These are phyloP conservation scores for Geoglossum cookeanum DNA, from an alignment of 2,329 filamentous ascomycete genomes.

Conservation along the genomic window DNA sequence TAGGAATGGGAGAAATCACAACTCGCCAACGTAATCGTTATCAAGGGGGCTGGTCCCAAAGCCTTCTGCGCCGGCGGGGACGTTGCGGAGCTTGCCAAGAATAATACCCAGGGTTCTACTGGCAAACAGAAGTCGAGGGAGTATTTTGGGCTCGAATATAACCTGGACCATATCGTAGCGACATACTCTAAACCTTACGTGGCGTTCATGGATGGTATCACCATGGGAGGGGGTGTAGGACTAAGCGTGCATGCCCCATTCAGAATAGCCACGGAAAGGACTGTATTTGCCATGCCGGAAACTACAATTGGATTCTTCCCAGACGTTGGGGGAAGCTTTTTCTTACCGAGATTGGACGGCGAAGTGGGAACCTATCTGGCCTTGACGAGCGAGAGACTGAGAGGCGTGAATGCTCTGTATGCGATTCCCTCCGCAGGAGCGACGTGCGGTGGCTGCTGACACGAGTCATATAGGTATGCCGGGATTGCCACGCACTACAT, in stretches of 20 bases:
- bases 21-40: conserved; percentile 76
- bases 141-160: conserved; percentile 92
- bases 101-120: conserved; percentile 46
- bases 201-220: conserved; percentile 92
- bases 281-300: conserved; percentile 95
- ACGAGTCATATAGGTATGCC: conserved; percentile 34
- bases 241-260: conserved; percentile 89
- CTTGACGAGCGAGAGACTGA: conserved; percentile 68
- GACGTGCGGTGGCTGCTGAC: neutral
- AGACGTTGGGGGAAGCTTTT: conserved; percentile 91
- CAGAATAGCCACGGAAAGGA: conserved; percentile 88
- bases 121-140: conserved; percentile 59
- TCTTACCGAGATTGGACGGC: conserved; percentile 78
- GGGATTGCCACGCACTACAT: conserved; percentile 93
- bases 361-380: conserved; percentile 80
- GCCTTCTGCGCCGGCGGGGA: conserved; percentile 92
- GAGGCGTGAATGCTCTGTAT: conserved; percentile 59
- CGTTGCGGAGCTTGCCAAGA: conserved; percentile 56
- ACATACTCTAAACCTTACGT: conserved; percentile 88
- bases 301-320: conserved; percentile 98
- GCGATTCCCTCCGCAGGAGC: neutral
- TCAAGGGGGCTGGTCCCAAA: conserved; percentile 72
- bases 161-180: conserved; percentile 85
- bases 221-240: conserved; percentile 94
- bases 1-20: conserved; percentile 87